Evolutionary conservation across 306 rosid species (phyloP).

Genomic region (Dryas alaskensis): DNA sequence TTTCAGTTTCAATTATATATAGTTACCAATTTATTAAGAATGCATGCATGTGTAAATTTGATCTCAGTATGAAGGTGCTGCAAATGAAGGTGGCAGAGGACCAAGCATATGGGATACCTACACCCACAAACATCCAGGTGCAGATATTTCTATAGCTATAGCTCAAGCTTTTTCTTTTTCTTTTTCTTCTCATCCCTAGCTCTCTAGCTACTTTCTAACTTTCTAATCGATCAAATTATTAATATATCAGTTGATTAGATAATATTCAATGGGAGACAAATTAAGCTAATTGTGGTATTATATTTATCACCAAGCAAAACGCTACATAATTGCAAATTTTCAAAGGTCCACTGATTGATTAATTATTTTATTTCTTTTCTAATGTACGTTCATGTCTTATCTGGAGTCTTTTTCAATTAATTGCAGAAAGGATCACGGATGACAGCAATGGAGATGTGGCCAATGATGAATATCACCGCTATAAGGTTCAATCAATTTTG

Average conservation of each 20-base stretch:
- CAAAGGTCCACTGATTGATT: not conserved
- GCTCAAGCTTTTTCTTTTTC: no score
- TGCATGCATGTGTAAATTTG: not conserved
- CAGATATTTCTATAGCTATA: no score
- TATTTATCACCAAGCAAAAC: not conserved
- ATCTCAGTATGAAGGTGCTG: slow-evolving; percentile 40
- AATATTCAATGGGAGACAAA: no score
- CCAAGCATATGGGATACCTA: slow-evolving; percentile 46
- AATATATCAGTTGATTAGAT: no score
- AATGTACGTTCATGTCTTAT: no score
- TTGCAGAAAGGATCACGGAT: slow-evolving; percentile 33
- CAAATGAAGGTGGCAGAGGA: slow-evolving; percentile 35
- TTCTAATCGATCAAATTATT: not conserved
- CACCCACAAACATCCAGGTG: slow-evolving; percentile 41
- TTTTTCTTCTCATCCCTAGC: no score
- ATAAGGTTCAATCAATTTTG: not conserved
- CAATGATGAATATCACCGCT: slow-evolving; percentile 14
- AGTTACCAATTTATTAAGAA: no score
- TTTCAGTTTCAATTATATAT: not conserved
- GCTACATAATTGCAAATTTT: not conserved
- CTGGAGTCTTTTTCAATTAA: not conserved
- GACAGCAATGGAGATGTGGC: slow-evolving; percentile 34
- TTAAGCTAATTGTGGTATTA: no score
- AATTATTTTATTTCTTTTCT: not conserved
- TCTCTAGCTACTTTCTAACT: no score